These are phyloP conservation scores for Pholiota conissans DNA, from an alignment of 768 basidiomycete species.

Conservation along the genomic window DNA sequence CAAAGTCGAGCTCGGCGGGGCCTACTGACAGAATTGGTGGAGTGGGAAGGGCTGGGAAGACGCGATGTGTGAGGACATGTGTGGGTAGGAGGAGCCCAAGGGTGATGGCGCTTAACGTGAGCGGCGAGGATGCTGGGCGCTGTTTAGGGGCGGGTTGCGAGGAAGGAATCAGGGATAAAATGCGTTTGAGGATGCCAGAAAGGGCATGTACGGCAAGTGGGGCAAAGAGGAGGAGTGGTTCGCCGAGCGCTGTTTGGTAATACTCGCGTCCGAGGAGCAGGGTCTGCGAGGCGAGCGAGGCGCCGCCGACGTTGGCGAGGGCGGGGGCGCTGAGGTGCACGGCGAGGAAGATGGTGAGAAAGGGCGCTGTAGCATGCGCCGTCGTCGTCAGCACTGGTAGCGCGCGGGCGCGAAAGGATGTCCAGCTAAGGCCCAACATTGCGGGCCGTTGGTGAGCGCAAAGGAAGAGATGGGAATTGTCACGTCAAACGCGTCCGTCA, in stretches of 20 bases:
- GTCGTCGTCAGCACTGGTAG: slow-evolving; percentile 47
- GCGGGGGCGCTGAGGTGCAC: slow-evolving; percentile 81
- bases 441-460: neutral
- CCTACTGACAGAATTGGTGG: slow-evolving; percentile 59
- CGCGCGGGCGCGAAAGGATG: slow-evolving; percentile 11
- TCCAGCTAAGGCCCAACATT: slow-evolving; percentile 7
- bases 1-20: slow-evolving; percentile 79
- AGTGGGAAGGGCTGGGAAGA: slow-evolving; percentile 44
- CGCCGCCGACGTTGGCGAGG: slow-evolving; percentile 71
- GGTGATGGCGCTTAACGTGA: slow-evolving; percentile 67
- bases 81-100: slow-evolving; percentile 61
- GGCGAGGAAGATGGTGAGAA: slow-evolving; percentile 73
- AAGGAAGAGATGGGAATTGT: neutral
- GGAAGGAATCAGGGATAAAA: slow-evolving; percentile 37
- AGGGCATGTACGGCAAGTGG: slow-evolving; percentile 68
- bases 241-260: slow-evolving; percentile 73
- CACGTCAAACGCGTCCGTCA: neutral
- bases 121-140: slow-evolving; percentile 32
- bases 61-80: slow-evolving; percentile 70
- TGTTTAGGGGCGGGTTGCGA: neutral
- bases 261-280: slow-evolving; percentile 87
- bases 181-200: slow-evolving; percentile 58
- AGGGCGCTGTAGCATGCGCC: slow-evolving; percentile 71
- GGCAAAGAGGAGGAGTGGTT: slow-evolving; percentile 64
- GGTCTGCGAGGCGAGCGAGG: slow-evolving; percentile 62